phyloP scores from a whole-genome alignment of 768 basidiomycete genomes.

The Mrakia blollopis region DNA sequence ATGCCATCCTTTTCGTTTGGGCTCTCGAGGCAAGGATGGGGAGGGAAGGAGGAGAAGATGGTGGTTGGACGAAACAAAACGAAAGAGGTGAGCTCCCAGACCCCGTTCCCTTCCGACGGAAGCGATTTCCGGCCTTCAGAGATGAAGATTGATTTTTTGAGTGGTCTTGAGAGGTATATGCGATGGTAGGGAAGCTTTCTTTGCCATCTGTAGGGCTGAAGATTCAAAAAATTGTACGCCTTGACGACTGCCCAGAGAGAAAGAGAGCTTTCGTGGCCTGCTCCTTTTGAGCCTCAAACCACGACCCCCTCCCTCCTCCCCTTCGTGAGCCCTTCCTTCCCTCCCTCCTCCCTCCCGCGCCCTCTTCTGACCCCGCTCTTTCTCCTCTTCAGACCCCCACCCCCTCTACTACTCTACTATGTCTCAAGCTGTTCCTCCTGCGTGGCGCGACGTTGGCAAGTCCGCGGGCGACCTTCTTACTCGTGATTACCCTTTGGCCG shows the following conservation, averaged over 20 bases:
- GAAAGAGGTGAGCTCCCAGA: constrained; percentile 1
- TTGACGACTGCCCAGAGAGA: neutral
- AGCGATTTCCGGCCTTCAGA: too few species aligned
- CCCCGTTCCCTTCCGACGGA: neutral
- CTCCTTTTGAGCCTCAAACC: neutral
- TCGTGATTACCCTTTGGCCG: constrained; percentile 82
- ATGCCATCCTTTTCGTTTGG: neutral
- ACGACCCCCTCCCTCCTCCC: too few species aligned
- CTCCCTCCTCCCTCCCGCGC: neutral
- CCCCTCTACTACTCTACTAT: constrained; percentile 39
- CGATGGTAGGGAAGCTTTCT: too few species aligned
- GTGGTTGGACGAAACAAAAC: neutral
- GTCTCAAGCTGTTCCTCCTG: constrained; percentile 92
- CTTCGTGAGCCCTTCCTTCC: neutral
- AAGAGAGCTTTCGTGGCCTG: neutral
- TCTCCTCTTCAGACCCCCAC: neutral
- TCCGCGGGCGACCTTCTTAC: constrained; percentile 88
- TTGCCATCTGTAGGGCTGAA: too few species aligned
- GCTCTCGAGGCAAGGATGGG: neutral
- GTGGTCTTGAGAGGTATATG: too few species aligned
- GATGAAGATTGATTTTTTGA: too few species aligned
- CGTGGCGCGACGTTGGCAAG: constrained; percentile 87
- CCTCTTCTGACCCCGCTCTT: neutral
- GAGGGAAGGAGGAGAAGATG: neutral
- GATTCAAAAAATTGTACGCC: too few species aligned